Percentiles rank a stretch among this genome's conserved stretches.
phyloP scores from a whole-genome alignment of 2,329 filamentous ascomycete genomes.

The Neurospora sp. region DNA sequence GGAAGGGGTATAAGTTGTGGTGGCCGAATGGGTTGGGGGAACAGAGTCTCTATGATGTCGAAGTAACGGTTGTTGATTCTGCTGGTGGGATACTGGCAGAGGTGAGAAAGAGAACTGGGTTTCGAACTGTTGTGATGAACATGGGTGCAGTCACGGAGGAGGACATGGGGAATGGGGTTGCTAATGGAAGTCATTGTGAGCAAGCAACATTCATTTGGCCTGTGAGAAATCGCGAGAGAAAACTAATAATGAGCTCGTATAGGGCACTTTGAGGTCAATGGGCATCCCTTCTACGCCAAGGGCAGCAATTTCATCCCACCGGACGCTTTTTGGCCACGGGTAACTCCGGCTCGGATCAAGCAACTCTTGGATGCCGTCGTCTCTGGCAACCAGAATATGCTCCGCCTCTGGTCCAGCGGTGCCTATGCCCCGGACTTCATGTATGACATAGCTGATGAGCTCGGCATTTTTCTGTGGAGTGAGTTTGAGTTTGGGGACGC shows the following conservation, averaged over 20 bases:
- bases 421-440: slow-evolving; percentile 52
- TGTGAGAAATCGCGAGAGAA: slow-evolving; percentile 27
- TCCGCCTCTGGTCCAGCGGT: slow-evolving; percentile 51
- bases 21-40: slow-evolving; percentile 48
- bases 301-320: slow-evolving; percentile 55
- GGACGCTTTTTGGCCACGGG: slow-evolving; percentile 52
- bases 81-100: slow-evolving; percentile 28
- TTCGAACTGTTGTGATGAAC: slow-evolving; percentile 52
- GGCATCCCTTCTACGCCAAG: slow-evolving; percentile 53
- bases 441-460: slow-evolving; percentile 52
- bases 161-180: slow-evolving; percentile 41
- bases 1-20: slow-evolving; percentile 42
- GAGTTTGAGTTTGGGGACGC: slow-evolving; percentile 53
- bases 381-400: slow-evolving; percentile 53
- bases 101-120: slow-evolving; percentile 45
- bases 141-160: slow-evolving; percentile 40
- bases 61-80: slow-evolving; percentile 33
- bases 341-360: slow-evolving; percentile 40
- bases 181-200: slow-evolving; percentile 38
- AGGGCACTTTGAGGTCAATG: slow-evolving; percentile 59
- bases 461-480: slow-evolving; percentile 50
- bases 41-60: slow-evolving; percentile 48
- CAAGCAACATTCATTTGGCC: slow-evolving; percentile 12
- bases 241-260: slow-evolving; percentile 18
- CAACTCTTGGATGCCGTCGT: slow-evolving; percentile 44